Conservation (phyloP, 129 eudicot genomes). For the Calendula officinalis region DNA sequence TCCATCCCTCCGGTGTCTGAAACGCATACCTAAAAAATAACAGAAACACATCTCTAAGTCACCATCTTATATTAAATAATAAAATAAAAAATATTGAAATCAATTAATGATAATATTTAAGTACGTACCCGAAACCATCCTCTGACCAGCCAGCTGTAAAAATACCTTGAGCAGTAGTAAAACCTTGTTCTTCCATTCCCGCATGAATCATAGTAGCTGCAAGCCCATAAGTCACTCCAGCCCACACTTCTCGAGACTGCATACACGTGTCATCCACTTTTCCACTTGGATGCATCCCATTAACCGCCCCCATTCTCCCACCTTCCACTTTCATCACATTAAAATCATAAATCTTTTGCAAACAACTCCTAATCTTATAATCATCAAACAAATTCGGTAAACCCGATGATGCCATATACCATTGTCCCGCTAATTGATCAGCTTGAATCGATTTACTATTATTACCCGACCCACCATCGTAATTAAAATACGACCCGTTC, state of each 20-base stretch:
- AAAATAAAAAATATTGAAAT: neutral
- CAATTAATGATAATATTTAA: no score
- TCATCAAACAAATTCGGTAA: conserved; percentile 79
- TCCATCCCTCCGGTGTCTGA: conserved; percentile 98
- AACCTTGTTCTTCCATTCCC: conserved; percentile 86
- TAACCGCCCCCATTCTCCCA: conserved; percentile 97
- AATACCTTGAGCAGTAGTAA: conserved; percentile 89
- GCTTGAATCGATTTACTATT: conserved; percentile 94
- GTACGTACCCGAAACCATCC: conserved; percentile 82
- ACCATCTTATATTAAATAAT: neutral
- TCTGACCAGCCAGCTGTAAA: conserved; percentile 96
- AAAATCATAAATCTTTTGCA: conserved; percentile 75
- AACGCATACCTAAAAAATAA: conserved; percentile 61
- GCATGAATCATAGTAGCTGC: conserved; percentile 96
- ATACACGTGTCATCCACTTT: conserved; percentile 93
- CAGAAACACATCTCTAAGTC: neutral
- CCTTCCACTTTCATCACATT: conserved; percentile 89
- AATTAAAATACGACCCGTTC: conserved; percentile 92
- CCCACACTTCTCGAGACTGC: conserved; percentile 98
- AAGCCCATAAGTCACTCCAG: conserved; percentile 82
- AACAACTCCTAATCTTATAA: conserved; percentile 51
- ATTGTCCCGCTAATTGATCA: conserved; percentile 96
- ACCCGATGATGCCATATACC: conserved; percentile 92
- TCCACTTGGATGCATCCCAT: conserved; percentile 94
- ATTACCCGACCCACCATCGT: conserved; percentile 88